A percentile compares a stretch with the other conserved stretches of the same genome.
phyloP scores from a whole-genome alignment of 768 basidiomycete genomes.

The Hortiboletus flavorubellus region DNA sequence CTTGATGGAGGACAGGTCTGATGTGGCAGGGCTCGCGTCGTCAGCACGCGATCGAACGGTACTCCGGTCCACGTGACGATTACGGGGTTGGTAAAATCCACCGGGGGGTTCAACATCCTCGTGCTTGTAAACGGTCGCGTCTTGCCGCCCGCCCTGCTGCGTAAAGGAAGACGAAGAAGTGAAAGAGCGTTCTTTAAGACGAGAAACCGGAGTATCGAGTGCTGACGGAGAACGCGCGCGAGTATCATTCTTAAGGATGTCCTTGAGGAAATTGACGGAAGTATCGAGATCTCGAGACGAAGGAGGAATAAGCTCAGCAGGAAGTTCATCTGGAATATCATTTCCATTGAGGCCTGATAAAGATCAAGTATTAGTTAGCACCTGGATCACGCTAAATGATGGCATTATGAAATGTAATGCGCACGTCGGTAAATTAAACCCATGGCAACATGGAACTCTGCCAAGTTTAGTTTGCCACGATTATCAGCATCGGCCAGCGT shows the following conservation, averaged over 20 bases:
- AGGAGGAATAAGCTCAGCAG: constrained; percentile 86
- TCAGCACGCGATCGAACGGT: constrained; percentile 74
- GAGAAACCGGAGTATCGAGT: constrained; percentile 53
- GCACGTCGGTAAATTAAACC: constrained; percentile 93
- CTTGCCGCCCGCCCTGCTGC: constrained; percentile 54
- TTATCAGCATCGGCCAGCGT: constrained; percentile 89
- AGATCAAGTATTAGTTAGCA: neutral
- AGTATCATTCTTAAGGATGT: constrained; percentile 82
- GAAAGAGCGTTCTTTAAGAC: constrained; percentile 70
- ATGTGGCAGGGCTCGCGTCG: constrained; percentile 50
- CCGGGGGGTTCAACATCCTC: constrained; percentile 55
- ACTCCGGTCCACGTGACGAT: constrained; percentile 82
- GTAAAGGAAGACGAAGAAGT: constrained; percentile 51
- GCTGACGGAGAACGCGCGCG: constrained; percentile 63
- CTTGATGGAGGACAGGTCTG: constrained; percentile 85
- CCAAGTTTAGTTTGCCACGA: constrained; percentile 90
- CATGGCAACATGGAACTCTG: constrained; percentile 99
- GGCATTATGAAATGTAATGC: constrained; percentile 30
- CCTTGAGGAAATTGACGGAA: constrained; percentile 86
- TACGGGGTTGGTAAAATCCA: constrained; percentile 74
- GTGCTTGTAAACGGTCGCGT: constrained; percentile 93
- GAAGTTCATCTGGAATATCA: constrained; percentile 81
- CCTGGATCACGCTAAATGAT: neutral
- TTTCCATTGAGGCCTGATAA: constrained; percentile 83
- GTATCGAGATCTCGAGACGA: constrained; percentile 86